Evolutionary conservation across 192 early-diverging fungal species (phyloP), one percentile per base, ranked within the genome.

Genomic region (Linnemannia hyalina): DNA sequence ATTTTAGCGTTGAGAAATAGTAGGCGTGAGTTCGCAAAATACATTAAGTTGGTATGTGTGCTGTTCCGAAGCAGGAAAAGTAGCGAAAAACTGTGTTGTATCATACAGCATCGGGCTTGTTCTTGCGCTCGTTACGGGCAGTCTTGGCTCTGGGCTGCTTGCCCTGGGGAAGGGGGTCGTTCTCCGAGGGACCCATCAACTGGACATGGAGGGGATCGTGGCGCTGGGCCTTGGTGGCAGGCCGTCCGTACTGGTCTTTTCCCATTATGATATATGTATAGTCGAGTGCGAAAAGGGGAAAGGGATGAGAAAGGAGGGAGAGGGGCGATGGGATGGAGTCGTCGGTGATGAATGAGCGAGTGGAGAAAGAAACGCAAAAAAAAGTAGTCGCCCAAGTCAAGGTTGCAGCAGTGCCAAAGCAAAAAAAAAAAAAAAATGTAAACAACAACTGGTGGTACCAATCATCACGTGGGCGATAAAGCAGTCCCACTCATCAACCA

Each of bases 161-260:
- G 73, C 88, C 86, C 76, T 91, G 90, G 13, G 81, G 83, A 9
- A 83, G 36, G 55, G 87, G 85, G 78, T 89, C 88, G 40, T 93
- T 93, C 44, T 93, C 88, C 32, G 90, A 89, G 47, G 90, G 88
- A 70, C 94, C 94, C 71, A 90, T 92, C 46, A 97, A 69, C 86
- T 97, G 95, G 23, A 96, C 93, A 83, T 96, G 94, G 35, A 98
- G 92, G 76, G 97, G 97, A 82, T 98, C 96, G 87, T 97, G 97
- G 23, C 97, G 94, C 40, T 80, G 81, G 26, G 88, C 72, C 74
- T 81, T 88, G 18, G 74, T 60, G 44, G 55, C 70, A 49, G 89
- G 88, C 46, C 81, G 75, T n/a, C 73, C 81, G 60, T 71, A 54
- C 40, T 76, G 60, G 36, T 93, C 92, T 86, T 93, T 93, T 73